These are phyloP conservation scores for Tothia fuscella DNA, from an alignment of 2,329 filamentous ascomycete species.

Conservation along the genomic window DNA sequence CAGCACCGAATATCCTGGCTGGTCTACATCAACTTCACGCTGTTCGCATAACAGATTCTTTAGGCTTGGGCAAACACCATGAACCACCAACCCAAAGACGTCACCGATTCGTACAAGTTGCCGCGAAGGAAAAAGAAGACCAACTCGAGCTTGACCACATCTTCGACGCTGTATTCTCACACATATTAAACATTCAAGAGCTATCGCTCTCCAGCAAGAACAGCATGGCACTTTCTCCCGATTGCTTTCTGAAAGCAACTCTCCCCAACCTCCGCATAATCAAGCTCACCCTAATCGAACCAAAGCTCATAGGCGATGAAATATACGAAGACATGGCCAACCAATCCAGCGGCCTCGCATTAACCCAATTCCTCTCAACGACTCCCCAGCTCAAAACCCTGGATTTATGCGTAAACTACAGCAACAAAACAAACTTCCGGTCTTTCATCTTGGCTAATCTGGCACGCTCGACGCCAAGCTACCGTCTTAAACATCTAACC, in stretches of 20 bases:
- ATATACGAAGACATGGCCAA: not conserved
- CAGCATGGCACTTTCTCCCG: not conserved
- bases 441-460: not conserved
- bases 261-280: slow-evolving; percentile 1
- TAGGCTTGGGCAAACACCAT: no score
- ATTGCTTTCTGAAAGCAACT: not conserved
- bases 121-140: no score
- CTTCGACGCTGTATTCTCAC: no score
- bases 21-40: no score
- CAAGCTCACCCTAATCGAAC: not conserved
- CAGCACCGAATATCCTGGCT: no score
- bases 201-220: not conserved
- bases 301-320: not conserved
- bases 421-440: not conserved
- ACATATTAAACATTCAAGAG: no score
- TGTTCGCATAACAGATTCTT: no score
- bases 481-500: slow-evolving; percentile 1
- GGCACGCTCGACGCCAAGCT: not conserved
- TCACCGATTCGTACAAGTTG: no score
- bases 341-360: not conserved
- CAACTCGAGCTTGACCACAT: no score
- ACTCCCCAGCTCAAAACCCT: not conserved
- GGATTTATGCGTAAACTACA: not conserved
- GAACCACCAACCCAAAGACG: no score
- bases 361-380: not conserved